Base-by-base conservation (phyloP, 116 monocot species). In the Dioscorea cayenensis region DNA sequence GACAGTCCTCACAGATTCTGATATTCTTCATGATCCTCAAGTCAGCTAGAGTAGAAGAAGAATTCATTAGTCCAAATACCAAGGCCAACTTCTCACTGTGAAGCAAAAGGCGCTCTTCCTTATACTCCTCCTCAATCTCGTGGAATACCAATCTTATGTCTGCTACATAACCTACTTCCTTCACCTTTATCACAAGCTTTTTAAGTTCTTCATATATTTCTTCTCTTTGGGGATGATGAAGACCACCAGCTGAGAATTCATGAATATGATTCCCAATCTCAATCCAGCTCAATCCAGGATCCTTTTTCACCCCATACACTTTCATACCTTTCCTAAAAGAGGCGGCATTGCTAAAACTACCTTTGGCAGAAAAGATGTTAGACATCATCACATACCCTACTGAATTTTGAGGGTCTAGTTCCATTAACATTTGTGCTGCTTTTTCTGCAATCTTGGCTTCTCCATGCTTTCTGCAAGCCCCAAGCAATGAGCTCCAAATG, bases 21-120 rank as follows among this genome's bases (percentile, higher is more conserved):
- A 82, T 73, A 38, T 82, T 82, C 67, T 82, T 82, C 81, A 77
- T 82, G 43, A 82, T 82, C 69, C 37, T 82, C 16, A 82, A 29
- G 52, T 28, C 68, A 18, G 32, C 21, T 28, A 69, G 72, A 58
- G 59, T 20, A 67, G 68, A 10, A 23, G 69, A 52, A 48, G 73
- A 36, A 63, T 82, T 77, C 77, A 82, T 69, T 9, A 82, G 63
- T 19, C 76, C 77, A 77, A 69, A 77, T 28, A 64, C 73, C 18
- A 82, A 60, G 19, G 81, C 81, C 55, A 82, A 70, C 64, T 82
- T 77, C 77, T 82, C 81, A 50, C 81, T 73, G 29, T 82, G 77
- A 38, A 36, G 61, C 17, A 73, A 67, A 21, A 82, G 58, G 20
- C 68, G 69, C 25, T 75, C 77, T 68, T 77, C 78, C 66, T 77